A percentile compares a stretch with the other conserved stretches of the same genome.
Conservation (phyloP, 306 rosid species). For the Casuarina equisetifolia region DNA sequence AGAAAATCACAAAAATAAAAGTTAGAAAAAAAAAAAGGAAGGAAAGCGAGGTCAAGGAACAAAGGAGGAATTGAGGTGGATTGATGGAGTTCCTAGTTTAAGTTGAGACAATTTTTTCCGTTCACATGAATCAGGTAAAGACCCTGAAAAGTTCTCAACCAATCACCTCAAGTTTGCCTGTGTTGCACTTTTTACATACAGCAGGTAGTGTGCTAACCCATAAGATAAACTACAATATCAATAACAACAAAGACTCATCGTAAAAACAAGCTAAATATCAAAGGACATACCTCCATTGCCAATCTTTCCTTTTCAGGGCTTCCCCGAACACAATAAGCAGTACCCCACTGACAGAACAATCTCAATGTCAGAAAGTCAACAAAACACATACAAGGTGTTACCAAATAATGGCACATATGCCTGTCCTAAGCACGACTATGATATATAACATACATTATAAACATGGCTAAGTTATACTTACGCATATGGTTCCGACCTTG, state of each 20-base stretch:
- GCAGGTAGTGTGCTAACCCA: neutral
- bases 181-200: neutral
- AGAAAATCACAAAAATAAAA: too few species aligned
- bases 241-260: neutral
- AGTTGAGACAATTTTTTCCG: neutral
- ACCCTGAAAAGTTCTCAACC: neutral
- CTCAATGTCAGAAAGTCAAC: slow-evolving; percentile 14
- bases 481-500: slow-evolving; percentile 77
- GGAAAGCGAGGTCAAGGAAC: too few species aligned
- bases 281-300: slow-evolving; percentile 75
- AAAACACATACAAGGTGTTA: neutral
- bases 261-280: neutral
- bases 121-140: neutral
- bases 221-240: too few species aligned
- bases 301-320: slow-evolving; percentile 75
- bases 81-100: neutral
- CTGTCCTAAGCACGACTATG: neutral
- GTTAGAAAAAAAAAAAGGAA: too few species aligned
- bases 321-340: slow-evolving; percentile 76
- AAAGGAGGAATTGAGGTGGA: neutral
- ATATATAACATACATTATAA: neutral
- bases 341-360: slow-evolving; percentile 75
- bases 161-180: neutral
- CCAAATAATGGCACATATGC: neutral
- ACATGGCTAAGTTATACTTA: slow-evolving; percentile 36